A percentile compares a stretch with the other conserved stretches of the same genome.
Conservation (phyloP, 148 eudicot genomes). For the Persicaria maculosa region DNA sequence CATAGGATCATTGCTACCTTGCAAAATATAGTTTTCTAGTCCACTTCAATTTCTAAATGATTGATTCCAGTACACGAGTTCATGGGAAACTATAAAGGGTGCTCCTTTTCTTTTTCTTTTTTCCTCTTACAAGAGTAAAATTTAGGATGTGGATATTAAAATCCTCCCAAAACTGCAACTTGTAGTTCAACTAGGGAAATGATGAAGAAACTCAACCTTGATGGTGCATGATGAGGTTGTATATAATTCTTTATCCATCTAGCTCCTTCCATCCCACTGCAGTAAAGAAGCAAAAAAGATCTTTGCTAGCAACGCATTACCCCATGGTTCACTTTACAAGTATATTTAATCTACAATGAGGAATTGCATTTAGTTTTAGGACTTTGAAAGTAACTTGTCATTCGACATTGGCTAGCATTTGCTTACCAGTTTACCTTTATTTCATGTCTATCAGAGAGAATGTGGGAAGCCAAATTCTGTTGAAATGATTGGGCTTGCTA, state of each 20-base stretch:
- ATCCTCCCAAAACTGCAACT: neutral
- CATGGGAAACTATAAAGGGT: neutral
- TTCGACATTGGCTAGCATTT: neutral
- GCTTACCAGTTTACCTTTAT: neutral
- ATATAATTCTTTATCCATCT: too few relatives aligned
- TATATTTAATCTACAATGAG: too few relatives aligned
- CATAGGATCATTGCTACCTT: neutral
- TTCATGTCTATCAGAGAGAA: constrained; percentile 42
- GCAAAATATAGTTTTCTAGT: too few relatives aligned
- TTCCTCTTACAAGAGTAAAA: neutral
- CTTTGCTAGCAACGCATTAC: too few relatives aligned
- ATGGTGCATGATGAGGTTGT: too few relatives aligned
- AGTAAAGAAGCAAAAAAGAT: too few relatives aligned
- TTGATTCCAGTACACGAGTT: neutral
- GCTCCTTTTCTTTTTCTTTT: too few relatives aligned
- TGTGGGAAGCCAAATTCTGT: constrained; percentile 42
- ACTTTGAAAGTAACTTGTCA: neutral
- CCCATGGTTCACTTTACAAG: neutral
- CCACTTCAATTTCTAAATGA: neutral
- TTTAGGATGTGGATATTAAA: neutral
- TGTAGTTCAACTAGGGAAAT: neutral
- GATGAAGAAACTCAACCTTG: neutral
- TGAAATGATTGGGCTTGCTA: constrained; percentile 67
- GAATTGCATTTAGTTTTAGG: neutral
- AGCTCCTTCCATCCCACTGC: too few relatives aligned